Evolutionary conservation across 306 rosid species (phyloP).

Genomic region (Inga laurina): DNA sequence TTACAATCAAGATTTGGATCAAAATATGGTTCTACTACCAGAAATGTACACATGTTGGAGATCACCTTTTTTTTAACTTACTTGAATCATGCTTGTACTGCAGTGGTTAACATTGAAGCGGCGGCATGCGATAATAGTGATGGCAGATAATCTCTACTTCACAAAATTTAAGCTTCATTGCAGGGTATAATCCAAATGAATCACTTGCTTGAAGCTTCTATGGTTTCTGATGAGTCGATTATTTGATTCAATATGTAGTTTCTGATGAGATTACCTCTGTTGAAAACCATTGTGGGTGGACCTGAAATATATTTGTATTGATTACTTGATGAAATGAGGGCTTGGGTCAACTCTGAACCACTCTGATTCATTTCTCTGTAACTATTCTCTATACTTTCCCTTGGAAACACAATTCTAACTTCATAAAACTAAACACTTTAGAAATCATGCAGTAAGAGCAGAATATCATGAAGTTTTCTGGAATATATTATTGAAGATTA

Average conservation of each 20-base stretch:
- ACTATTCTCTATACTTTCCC: neutral
- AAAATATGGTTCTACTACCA: constrained; percentile 1
- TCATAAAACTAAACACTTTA: neutral
- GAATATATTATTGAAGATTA: constrained; percentile 3
- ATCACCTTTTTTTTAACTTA: constrained; percentile 6
- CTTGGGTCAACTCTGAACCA: neutral
- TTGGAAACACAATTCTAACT: constrained; percentile 1
- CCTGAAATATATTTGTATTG: neutral
- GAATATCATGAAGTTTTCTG: constrained; percentile 13
- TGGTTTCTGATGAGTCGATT: constrained; percentile 24
- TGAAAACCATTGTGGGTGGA: neutral
- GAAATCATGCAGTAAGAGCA: neutral
- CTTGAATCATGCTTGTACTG: constrained; percentile 39
- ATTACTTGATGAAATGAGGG: neutral
- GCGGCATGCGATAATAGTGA: constrained; percentile 75
- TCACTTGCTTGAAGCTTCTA: constrained; percentile 18
- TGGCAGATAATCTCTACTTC: constrained; percentile 84
- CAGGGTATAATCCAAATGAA: constrained; percentile 58
- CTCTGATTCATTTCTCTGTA: neutral
- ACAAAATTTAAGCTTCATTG: constrained; percentile 75
- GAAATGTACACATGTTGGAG: constrained; percentile 16
- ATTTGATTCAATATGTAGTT: constrained; percentile 1
- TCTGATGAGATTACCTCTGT: neutral
- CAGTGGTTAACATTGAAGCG: constrained; percentile 98
- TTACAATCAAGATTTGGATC: neutral